A percentile compares a stretch with the other conserved stretches of the same genome.
These are phyloP conservation scores for Scutellaria galericulata DNA, from an alignment of 257 asterid genomes.

Conservation along the genomic window DNA sequence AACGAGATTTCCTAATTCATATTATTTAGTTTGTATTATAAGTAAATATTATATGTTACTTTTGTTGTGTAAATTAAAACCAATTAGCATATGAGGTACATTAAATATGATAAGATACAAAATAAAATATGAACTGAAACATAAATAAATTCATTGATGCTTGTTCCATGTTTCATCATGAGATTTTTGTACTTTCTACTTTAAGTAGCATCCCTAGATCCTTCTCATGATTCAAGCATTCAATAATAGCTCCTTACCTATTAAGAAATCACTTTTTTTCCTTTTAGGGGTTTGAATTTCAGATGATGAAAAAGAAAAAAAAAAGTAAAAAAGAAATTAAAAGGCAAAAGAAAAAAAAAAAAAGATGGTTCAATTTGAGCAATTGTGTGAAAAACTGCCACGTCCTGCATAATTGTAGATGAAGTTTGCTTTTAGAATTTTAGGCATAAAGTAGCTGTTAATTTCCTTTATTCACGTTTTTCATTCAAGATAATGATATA, in stretches of 20 bases:
- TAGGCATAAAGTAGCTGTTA: background rate
- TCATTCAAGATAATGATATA: background rate
- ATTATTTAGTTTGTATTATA: too few relatives aligned
- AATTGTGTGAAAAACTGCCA: background rate
- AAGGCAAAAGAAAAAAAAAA: background rate
- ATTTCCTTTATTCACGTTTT: background rate
- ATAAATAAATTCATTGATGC: too few relatives aligned
- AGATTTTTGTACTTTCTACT: too few relatives aligned
- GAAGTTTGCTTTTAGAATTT: background rate
- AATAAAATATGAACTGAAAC: too few relatives aligned
- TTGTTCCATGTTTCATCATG: too few relatives aligned
- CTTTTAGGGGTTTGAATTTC: background rate
- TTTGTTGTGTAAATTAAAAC: too few relatives aligned
- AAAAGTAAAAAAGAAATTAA: background rate
- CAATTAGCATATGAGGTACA: too few relatives aligned
- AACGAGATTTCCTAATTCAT: too few relatives aligned
- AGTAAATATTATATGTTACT: too few relatives aligned
- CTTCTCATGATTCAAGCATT: background rate
- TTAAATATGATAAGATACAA: too few relatives aligned
- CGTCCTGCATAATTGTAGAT: background rate
- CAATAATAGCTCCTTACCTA: slow-evolving; percentile 34
- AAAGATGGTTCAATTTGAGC: background rate
- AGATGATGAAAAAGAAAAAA: background rate
- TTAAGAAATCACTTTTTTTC: slow-evolving; percentile 39
- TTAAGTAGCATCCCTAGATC: background rate